Conservation (phyloP, 139 green algal species). For the Tetraselmis striata region DNA sequence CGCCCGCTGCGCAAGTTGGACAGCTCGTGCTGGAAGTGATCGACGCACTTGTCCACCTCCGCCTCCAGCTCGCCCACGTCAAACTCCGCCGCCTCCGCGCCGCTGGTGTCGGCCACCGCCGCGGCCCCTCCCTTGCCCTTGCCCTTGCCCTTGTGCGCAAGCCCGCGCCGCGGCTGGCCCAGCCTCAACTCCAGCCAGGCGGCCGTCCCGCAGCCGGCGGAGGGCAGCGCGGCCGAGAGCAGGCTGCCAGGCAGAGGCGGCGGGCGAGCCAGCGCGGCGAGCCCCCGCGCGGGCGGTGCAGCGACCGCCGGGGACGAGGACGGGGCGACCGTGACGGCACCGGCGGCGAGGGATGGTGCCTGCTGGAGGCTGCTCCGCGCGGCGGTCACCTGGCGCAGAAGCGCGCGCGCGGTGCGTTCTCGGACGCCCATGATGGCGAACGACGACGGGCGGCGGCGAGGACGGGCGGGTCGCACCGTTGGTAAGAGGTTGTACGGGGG, state of each 20-base stretch:
- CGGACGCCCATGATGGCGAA: neutral
- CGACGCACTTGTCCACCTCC: constrained; percentile 43
- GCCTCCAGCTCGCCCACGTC: neutral
- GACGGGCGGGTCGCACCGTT: too few species aligned
- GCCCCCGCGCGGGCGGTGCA: neutral
- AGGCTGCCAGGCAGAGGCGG: too few species aligned
- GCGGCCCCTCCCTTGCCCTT: neutral
- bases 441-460: too few species aligned
- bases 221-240: too few species aligned
- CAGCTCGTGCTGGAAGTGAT: constrained; percentile 52
- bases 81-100: neutral
- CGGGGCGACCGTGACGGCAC: neutral
- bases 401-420: neutral
- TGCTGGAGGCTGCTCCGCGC: neutral
- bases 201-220: neutral
- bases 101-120: neutral
- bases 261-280: neutral
- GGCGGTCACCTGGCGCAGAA: neutral
- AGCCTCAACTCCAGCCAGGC: neutral
- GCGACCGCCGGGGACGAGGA: too few species aligned
- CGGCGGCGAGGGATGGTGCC: neutral
- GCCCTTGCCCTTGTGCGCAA: neutral
- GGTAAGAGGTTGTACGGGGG: too few species aligned
- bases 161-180: neutral
- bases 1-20: constrained; percentile 54